These are phyloP conservation scores for Escallonia rubra DNA, from an alignment of 129 eudicot genomes.

Conservation along the genomic window DNA sequence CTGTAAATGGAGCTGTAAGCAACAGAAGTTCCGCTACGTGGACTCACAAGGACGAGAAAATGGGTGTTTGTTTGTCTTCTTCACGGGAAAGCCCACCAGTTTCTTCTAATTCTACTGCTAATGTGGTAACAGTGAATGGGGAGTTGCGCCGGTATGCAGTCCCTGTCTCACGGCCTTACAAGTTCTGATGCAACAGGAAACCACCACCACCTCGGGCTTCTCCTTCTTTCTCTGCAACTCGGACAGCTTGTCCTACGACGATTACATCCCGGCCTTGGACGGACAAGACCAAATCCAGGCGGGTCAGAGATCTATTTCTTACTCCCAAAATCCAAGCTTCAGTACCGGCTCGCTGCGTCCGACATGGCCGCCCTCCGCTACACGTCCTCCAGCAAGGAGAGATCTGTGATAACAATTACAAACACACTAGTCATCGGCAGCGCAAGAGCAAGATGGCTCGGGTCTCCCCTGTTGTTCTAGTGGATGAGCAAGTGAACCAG, in stretches of 20 bases:
- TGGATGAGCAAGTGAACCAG: background rate
- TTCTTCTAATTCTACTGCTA: slow-evolving; percentile 11
- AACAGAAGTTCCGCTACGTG: too few relatives aligned
- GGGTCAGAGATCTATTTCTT: slow-evolving; percentile 62
- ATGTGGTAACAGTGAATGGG: slow-evolving; percentile 35
- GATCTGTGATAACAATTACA: background rate
- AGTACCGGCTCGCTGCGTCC: slow-evolving; percentile 41
- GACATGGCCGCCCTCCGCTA: slow-evolving; percentile 64
- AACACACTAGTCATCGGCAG: background rate
- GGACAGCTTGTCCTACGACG: slow-evolving; percentile 47
- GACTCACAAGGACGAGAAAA: background rate
- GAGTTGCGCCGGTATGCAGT: slow-evolving; percentile 30
- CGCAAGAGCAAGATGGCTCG: slow-evolving; percentile 18
- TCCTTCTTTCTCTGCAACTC: slow-evolving; percentile 54
- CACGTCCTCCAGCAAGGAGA: background rate
- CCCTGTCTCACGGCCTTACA: slow-evolving; percentile 36
- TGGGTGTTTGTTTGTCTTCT: slow-evolving; percentile 54
- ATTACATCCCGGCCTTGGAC: slow-evolving; percentile 31
- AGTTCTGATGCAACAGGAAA: slow-evolving; percentile 22
- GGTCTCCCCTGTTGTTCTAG: slow-evolving; percentile 16
- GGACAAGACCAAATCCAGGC: slow-evolving; percentile 34
- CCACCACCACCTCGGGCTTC: slow-evolving; percentile 5
- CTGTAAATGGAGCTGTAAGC: too few relatives aligned
- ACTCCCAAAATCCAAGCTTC: slow-evolving; percentile 39
- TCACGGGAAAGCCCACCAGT: background rate